Base-by-base conservation (phyloP, 148 eudicot species). In the Chenopodium album region DNA sequence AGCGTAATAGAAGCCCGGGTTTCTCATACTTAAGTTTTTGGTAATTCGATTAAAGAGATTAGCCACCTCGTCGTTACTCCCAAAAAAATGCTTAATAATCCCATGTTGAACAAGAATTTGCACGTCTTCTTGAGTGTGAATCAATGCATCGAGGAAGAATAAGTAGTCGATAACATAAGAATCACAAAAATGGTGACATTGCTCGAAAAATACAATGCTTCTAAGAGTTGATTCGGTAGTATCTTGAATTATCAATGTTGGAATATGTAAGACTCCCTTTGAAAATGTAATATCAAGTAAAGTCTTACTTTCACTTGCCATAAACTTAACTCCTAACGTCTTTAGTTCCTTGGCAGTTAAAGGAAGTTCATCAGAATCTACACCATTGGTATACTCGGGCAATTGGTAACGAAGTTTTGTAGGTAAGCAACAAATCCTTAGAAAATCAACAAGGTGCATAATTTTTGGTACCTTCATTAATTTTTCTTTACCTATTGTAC, bases 131-230 rank as follows among this genome's bases (percentile, higher is more conserved):
- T 77, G 63, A 0, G 87, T 87, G 63, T 82, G 48, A 52, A 87
- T 84, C 73, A 87, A 32, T 9, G 44, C 44, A 23, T 84, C 78
- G 22, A 87, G 22, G 32, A 87, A 79, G 9, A 56, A 17, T 47
- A 87, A 54, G 72, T 77, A 87, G 64, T 84, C 83, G n/a, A 81
- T 66, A 10, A 87, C 29, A 86, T 84, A 84, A 20, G 87, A 79
- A 50, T 87, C 79, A 8, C 12, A 8, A 22, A 2, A 73, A 48
- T 82, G 47, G 41, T 79, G 73, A 13, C 80, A 81, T 46, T 78
- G 71, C 69, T 84, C 87, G 32, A 82, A 82, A 8, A 73, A 67
- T 69, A 80, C 67, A 14, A 84, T 75, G 83, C 78, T 87, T 23
- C 83, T 54, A 32, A 87, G 70, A 22, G 54, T 3, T 0, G 73